Evolutionary conservation across 352 stramenopile genomes (phyloP).

Genomic region (Phytophthora litchii): DNA sequence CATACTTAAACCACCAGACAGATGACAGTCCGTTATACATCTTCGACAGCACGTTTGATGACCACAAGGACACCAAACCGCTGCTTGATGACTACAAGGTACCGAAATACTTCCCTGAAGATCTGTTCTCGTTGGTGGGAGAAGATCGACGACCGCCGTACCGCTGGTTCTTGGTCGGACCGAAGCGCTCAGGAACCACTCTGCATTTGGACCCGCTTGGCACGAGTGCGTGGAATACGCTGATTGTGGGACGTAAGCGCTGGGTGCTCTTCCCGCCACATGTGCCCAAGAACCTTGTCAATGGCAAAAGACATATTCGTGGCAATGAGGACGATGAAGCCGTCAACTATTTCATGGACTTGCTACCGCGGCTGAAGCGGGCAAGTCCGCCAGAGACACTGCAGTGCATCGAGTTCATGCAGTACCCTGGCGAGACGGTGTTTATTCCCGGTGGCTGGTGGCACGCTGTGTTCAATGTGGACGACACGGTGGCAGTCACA

Average conservation of each 20-base stretch:
- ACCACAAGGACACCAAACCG: constrained; percentile 78
- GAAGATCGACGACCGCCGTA: constrained; percentile 92
- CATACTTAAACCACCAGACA: constrained; percentile 73
- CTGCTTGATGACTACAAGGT: constrained; percentile 81
- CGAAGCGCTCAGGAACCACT: constrained; percentile 91
- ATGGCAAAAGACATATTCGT: constrained; percentile 87
- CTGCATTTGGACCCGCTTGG: constrained; percentile 96
- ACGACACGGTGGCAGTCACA: constrained; percentile 92
- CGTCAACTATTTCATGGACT: constrained; percentile 93
- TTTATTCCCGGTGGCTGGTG: constrained; percentile 94
- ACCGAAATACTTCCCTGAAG: constrained; percentile 80
- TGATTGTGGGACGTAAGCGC: constrained; percentile 94
- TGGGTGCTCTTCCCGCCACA: constrained; percentile 97
- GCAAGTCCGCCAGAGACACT: constrained; percentile 59
- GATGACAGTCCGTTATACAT: constrained; percentile 96
- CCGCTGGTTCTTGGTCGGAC: constrained; percentile 96
- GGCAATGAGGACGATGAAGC: constrained; percentile 92
- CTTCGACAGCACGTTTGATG: constrained; percentile 96
- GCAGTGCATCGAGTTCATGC: constrained; percentile 88
- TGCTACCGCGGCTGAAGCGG: constrained; percentile 91
- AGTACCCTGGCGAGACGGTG: constrained; percentile 90
- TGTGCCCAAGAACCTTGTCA: constrained; percentile 68
- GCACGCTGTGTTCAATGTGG: constrained; percentile 94
- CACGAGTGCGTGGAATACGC: constrained; percentile 97
- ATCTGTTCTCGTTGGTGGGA: constrained; percentile 85